Evolutionary conservation across 2,329 filamentous ascomycete genomes (phyloP).

Genomic region (Fusarium buharicum): DNA sequence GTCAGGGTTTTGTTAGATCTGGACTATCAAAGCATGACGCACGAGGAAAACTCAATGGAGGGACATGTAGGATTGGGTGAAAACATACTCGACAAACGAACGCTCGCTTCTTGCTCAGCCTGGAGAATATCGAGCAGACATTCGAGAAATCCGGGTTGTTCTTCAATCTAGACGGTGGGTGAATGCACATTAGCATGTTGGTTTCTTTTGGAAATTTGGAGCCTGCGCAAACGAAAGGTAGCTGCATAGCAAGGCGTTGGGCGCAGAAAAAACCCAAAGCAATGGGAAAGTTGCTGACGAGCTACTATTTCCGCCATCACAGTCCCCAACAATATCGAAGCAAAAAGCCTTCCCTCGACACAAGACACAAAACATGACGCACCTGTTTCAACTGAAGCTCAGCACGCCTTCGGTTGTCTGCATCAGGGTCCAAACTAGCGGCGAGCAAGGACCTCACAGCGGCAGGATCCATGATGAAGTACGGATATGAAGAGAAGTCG

Average conservation of each 20-base stretch:
- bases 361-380: constrained; percentile 50
- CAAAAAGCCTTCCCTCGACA: constrained; percentile 19
- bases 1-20: constrained; percentile 28
- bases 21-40: constrained; percentile 38
- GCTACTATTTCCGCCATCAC: neutral
- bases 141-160: constrained; percentile 88
- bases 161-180: constrained; percentile 75
- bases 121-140: constrained; percentile 91
- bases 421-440: constrained; percentile 78
- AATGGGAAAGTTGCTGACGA: constrained; percentile 2
- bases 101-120: constrained; percentile 83
- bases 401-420: constrained; percentile 78
- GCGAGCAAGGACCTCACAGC: constrained; percentile 80
- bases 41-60: constrained; percentile 31
- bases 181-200: constrained; percentile 36
- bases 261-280: constrained; percentile 15
- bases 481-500: constrained; percentile 38
- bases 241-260: constrained; percentile 23
- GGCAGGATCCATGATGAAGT: constrained; percentile 73
- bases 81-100: constrained; percentile 86
- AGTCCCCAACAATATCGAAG: neutral
- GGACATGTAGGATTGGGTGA: constrained; percentile 19
- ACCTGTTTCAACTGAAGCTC: constrained; percentile 87
- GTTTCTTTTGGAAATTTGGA: constrained; percentile 2
- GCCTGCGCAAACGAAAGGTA: constrained; percentile 31